These are phyloP conservation scores for Trametes coccinea DNA, from an alignment of 768 basidiomycete genomes.

Conservation along the genomic window DNA sequence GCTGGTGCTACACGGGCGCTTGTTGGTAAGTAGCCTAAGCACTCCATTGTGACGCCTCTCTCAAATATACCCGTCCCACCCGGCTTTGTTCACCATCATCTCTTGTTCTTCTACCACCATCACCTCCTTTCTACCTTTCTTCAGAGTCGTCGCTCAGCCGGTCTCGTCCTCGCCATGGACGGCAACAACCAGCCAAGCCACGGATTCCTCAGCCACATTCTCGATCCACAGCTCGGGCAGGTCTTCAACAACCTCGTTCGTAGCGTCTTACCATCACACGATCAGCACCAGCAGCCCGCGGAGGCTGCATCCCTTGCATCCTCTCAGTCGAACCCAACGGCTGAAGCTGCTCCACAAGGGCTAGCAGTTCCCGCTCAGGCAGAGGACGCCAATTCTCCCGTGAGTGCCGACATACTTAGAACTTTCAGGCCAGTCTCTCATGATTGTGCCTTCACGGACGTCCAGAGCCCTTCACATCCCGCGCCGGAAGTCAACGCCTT, in stretches of 20 bases:
- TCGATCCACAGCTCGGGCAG: slow-evolving; percentile 18
- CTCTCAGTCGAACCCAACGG: not conserved
- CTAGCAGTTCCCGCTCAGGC: not conserved
- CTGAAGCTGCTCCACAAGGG: too few species aligned
- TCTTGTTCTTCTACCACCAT: slow-evolving; percentile 19
- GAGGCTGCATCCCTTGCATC: not conserved
- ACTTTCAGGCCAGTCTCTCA: not conserved
- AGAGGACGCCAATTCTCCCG: not conserved
- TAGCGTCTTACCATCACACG: slow-evolving; percentile 3
- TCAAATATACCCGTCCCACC: not conserved
- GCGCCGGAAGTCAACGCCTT: not conserved
- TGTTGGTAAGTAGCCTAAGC: slow-evolving; percentile 5
- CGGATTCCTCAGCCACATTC: slow-evolving; percentile 15
- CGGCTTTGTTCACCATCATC: not conserved
- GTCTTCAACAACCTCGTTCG: slow-evolving; percentile 13
- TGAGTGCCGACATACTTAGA: not conserved
- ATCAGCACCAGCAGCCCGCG: not conserved
- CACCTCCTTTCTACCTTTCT: slow-evolving; percentile 3
- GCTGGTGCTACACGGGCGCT: slow-evolving; percentile 1
- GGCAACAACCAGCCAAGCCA: slow-evolving; percentile 17
- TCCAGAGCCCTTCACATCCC: not conserved
- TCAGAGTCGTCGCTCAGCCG: not conserved
- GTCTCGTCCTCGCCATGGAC: slow-evolving; percentile 22
- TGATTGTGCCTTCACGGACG: not conserved
- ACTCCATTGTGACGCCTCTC: not conserved